Base-by-base conservation (phyloP, 2,329 filamentous ascomycete genomes). In the Penicillium sp. region DNA sequence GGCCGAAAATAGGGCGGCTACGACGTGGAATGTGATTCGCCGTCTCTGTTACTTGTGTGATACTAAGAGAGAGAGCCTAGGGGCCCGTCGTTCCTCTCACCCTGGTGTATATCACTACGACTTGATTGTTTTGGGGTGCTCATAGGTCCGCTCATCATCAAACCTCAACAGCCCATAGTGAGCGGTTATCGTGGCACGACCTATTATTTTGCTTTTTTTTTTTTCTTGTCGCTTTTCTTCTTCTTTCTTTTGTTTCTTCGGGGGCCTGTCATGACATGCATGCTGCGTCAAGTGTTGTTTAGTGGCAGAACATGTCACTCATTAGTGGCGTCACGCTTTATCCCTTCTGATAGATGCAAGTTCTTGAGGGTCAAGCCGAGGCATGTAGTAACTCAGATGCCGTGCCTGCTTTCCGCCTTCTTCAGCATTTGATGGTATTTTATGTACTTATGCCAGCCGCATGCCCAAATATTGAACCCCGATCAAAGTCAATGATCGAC, bases 11-110 rank as follows among this genome's bases (percentile, higher is more conserved):
- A 59, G 55, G 57, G 61, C 55, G 53, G 53, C 33, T 56, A 45
- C n/a, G 43, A 47, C 14, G 19, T 27, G 58, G 48, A 63, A 61
- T 63, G 58, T 65, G 56, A 64, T 65, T 65, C 53, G 56, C 44
- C 29, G n/a, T 29, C 7, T 39, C 31, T 21, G 9, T 11, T 46
- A 7, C 11, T 48, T 43, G 44, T 43, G 44, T 56, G 58, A 62
- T 58, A 58, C 56, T 6, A 26, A 58, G 57, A 58, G 55, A 51
- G 22, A 59, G 45, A 26, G 39, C 39, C 29, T 29, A 19, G 22
- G 39, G 33, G 33, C 35, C 35, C 35, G 27, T 35, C 47, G 37
- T 43, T 44, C 49, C 26, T 45, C n/a, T 5, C 24, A 43, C 22
- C 29, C 33, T 33, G 39, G 16, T 41, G 35, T 13, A 41, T 27